Evolutionary conservation across 1,284 basidiomycete genomes (phyloP).

Genomic region (Pseudozyma flocculosa): DNA sequence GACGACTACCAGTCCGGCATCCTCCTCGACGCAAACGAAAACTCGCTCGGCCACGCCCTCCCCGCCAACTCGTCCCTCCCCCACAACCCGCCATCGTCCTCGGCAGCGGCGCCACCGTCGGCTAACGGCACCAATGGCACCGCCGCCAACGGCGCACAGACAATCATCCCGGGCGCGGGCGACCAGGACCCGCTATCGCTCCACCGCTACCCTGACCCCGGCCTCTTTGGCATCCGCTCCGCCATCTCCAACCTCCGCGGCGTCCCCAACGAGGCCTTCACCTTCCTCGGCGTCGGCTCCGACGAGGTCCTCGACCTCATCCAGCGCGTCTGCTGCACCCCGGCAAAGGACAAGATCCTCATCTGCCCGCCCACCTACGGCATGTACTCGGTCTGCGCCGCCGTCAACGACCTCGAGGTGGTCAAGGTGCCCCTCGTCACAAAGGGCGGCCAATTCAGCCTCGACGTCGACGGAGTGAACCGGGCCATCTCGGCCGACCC

Average conservation of each 20-base stretch:
- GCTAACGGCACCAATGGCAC: not conserved
- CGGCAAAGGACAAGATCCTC: constrained; percentile 71
- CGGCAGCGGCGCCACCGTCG: not conserved
- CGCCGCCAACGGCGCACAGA: not conserved
- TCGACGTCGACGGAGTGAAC: constrained; percentile 60
- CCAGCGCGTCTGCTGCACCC: constrained; percentile 83
- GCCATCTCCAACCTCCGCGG: constrained; percentile 68
- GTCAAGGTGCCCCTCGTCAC: constrained; percentile 78
- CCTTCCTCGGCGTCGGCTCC: constrained; percentile 93
- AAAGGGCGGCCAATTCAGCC: constrained; percentile 73
- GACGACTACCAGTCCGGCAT: constrained; percentile 93
- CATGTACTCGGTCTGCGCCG: constrained; percentile 93
- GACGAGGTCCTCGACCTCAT: constrained; percentile 96
- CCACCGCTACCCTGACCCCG: constrained; percentile 84
- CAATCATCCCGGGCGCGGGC: constrained; percentile 7
- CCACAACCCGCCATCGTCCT: constrained; percentile 17
- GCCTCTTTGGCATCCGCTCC: constrained; percentile 75
- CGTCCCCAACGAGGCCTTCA: constrained; percentile 61
- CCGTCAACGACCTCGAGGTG: constrained; percentile 87
- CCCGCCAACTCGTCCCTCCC: constrained; percentile 53
- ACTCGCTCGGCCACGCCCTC: constrained; percentile 86
- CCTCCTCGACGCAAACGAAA: constrained; percentile 98
- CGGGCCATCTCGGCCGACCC: constrained; percentile 36
- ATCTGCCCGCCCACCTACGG: constrained; percentile 88
- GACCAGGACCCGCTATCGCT: constrained; percentile 62